These are phyloP conservation scores for Yarrowia galli DNA, from an alignment of 1,139 yeast species.

Conservation along the genomic window DNA sequence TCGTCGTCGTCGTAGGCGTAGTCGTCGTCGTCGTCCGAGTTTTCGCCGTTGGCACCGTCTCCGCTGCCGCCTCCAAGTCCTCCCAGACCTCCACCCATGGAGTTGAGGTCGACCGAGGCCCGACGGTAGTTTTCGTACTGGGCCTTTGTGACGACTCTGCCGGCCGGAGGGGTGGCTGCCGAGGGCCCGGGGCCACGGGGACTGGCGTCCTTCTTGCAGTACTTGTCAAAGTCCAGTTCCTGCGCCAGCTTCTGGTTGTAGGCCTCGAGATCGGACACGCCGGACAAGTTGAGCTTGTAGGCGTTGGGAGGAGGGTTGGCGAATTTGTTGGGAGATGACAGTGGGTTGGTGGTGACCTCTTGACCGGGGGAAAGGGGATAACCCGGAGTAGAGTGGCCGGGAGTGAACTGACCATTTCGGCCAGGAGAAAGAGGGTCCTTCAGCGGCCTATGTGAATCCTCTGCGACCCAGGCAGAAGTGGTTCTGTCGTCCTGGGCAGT, in stretches of 20 bases:
- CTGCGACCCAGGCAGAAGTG: neutral
- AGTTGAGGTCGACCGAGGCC: slow-evolving; percentile 16
- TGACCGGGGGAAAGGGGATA: neutral
- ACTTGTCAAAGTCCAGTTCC: slow-evolving; percentile 35
- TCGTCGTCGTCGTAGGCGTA: slow-evolving; percentile 46
- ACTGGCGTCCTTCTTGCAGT: slow-evolving; percentile 36
- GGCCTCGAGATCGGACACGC: slow-evolving; percentile 11
- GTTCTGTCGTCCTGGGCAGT: slow-evolving; percentile 12
- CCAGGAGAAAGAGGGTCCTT: slow-evolving; percentile 10
- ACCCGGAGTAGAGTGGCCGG: slow-evolving; percentile 1
- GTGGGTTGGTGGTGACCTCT: no score
- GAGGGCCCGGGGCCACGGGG: neutral
- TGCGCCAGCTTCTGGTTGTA: slow-evolving; percentile 37
- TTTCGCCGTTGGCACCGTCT: neutral
- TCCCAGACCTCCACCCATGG: neutral
- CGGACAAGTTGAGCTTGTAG: slow-evolving; percentile 17
- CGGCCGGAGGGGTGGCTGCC: slow-evolving; percentile 6
- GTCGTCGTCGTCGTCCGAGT: slow-evolving; percentile 42
- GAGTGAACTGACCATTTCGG: neutral
- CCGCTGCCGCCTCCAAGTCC: neutral
- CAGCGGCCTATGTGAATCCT: slow-evolving; percentile 1
- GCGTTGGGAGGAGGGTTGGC: slow-evolving; percentile 28
- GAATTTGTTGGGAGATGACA: slow-evolving; percentile 10
- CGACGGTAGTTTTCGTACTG: slow-evolving; percentile 37
- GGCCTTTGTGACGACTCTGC: slow-evolving; percentile 32